phyloP scores from a whole-genome alignment of 176 grass and related monocot species.

The Avena insularis region DNA sequence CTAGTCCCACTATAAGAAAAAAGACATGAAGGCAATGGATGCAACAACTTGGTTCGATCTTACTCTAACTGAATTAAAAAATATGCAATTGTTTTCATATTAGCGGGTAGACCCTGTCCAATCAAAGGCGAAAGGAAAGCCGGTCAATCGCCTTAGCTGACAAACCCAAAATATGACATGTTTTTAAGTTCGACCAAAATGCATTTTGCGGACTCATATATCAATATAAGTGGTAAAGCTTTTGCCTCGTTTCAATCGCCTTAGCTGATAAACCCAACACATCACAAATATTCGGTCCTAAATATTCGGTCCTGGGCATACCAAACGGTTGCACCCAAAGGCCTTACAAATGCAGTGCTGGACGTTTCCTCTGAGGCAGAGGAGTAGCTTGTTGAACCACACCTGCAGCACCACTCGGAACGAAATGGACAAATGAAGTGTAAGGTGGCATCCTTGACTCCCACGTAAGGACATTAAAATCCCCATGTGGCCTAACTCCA shows the following conservation, averaged over 20 bases:
- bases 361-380: neutral
- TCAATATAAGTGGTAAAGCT: too few species aligned
- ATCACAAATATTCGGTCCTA: too few species aligned
- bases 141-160: neutral
- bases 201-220: neutral
- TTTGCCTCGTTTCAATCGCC: neutral
- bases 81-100: neutral
- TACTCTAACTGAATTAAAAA: neutral
- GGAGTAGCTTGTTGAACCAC: neutral
- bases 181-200: neutral
- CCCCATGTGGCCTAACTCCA: neutral
- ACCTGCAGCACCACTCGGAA: neutral
- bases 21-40: neutral
- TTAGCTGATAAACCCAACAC: too few species aligned
- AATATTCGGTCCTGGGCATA: too few species aligned
- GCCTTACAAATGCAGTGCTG: too few species aligned
- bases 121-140: neutral
- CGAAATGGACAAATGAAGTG: neutral
- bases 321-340: too few species aligned
- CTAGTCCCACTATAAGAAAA: neutral
- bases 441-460: constrained; percentile 20
- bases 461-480: neutral
- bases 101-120: neutral
- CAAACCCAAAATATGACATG: neutral
- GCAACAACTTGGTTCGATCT: neutral